Conservation (phyloP, 306 rosid genomes). For the Betula pendula region DNA sequence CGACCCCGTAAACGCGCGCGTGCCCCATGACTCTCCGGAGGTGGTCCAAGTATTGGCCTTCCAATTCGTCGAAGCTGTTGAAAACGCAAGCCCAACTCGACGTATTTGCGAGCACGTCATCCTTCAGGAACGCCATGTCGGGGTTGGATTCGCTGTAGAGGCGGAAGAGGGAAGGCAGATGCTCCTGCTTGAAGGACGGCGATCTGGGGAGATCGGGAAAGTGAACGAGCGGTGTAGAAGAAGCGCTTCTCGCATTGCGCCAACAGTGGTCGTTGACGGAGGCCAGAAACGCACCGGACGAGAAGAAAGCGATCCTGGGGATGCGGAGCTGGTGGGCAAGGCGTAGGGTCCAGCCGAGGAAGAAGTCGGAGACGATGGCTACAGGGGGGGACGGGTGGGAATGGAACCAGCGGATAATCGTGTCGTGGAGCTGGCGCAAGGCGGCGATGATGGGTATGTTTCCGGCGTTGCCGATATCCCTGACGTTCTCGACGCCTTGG, state of each 20-base stretch:
- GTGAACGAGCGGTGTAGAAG: not conserved
- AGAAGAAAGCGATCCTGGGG: slow-evolving; percentile 39
- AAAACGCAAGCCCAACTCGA: slow-evolving; percentile 52
- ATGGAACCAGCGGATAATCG: slow-evolving; percentile 40
- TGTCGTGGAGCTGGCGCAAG: slow-evolving; percentile 35
- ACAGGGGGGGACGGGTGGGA: slow-evolving; percentile 53
- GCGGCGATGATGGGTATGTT: slow-evolving; percentile 40
- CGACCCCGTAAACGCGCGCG: slow-evolving; percentile 37
- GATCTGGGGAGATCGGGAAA: slow-evolving; percentile 35
- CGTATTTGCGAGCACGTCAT: slow-evolving; percentile 26
- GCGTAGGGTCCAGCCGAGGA: slow-evolving; percentile 48
- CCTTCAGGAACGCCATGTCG: slow-evolving; percentile 41
- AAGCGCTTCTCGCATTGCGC: not conserved
- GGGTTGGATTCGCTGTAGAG: slow-evolving; percentile 41
- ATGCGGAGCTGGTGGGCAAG: slow-evolving; percentile 36
- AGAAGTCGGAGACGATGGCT: slow-evolving; percentile 57
- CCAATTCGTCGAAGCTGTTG: slow-evolving; percentile 42
- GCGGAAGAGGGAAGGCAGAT: slow-evolving; percentile 43
- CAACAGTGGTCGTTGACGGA: slow-evolving; percentile 28
- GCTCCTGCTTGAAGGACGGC: slow-evolving; percentile 47
- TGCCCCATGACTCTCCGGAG: slow-evolving; percentile 18
- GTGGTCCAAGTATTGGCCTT: slow-evolving; percentile 36
- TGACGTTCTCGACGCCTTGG: slow-evolving; percentile 45
- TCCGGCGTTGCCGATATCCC: slow-evolving; percentile 56
- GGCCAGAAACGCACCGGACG: slow-evolving; percentile 11